Base-by-base conservation (phyloP, 78 protist species). In the Cavenderia fasciculata region DNA sequence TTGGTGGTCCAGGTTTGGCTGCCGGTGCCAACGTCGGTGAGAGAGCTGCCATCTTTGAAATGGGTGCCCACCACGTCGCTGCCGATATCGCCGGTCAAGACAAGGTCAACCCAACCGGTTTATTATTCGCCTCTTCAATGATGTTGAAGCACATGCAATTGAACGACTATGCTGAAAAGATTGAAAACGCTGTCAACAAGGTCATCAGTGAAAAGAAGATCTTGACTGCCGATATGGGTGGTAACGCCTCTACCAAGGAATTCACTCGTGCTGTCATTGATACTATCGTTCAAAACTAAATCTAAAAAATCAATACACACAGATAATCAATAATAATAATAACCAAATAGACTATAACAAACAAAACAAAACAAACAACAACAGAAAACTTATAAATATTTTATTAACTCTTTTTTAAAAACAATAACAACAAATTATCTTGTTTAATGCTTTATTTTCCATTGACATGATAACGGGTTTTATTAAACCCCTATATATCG, bases 1-100 rank as follows among this genome's bases (percentile, higher is more conserved):
- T 95, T 31, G 98, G 98, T 70, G 98, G 98, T 31, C 92, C 96
- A 38, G 98, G 98, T 51, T 31, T 96, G 38, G 86, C 92, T 2
- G 86, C 97, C 27, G 96, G 96, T 63, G 92, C 94, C 47, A 95
- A 95, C 86, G 74, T 86, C 43, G 98, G 98, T 68, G 43, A 51
- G 43, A 79, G 85, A 31, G 43, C 62, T 59, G 92, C 92, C 92
- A 51, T 96, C 76, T 96, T 95, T 43, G 97, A 95, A 65, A 75
- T 77, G 89, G 94, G 94, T 68, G 87, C 85, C 62, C 94, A 84
- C 57, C 94, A 90, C 74, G 74, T 84, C 25, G 97, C 94, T 21
- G 87, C 75, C 11, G 96, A 94, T 59, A 93, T 93, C 65, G 94
- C 93, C 16, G 98, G 98, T 51, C 51, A 74, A 61, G 79, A 85